A percentile compares a stretch with the other conserved stretches of the same genome.
phyloP scores from a whole-genome alignment of 345 rosid species.

The Eucalyptus albens region DNA sequence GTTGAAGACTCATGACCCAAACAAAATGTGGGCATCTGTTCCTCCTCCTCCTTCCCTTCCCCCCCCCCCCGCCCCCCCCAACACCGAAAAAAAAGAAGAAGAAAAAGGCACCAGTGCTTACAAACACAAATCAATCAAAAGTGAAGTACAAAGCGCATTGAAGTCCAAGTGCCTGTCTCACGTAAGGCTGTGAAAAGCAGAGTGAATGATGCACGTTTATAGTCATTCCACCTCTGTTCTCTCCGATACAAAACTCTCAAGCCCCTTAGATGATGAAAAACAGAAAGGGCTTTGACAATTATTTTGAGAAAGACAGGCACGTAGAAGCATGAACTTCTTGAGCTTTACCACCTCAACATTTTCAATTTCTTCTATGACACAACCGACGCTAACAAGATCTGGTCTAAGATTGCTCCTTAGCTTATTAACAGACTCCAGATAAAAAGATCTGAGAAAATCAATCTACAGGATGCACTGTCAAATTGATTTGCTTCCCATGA shows the following conservation, averaged over 20 bases:
- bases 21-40: background rate
- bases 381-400: background rate
- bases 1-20: background rate
- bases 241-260: background rate
- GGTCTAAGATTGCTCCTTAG: background rate
- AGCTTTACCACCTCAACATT: background rate
- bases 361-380: background rate
- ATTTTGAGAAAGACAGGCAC: background rate
- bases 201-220: background rate
- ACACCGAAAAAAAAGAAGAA: too few species aligned
- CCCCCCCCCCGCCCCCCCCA: fast-evolving
- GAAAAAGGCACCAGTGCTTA: background rate
- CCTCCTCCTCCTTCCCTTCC: too few species aligned
- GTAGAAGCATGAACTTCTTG: background rate
- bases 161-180: background rate
- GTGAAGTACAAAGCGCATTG: background rate
- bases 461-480: background rate
- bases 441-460: background rate
- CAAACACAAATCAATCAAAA: background rate
- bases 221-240: background rate
- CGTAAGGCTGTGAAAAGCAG: background rate
- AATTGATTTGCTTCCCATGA: background rate
- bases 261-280: background rate
- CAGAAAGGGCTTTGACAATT: background rate
- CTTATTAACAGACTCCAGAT: background rate